Percentiles rank a stretch among this genome's conserved stretches.
phyloP scores from a whole-genome alignment of 2,329 filamentous ascomycete genomes.

The Talaromyces albobiverticillius region DNA sequence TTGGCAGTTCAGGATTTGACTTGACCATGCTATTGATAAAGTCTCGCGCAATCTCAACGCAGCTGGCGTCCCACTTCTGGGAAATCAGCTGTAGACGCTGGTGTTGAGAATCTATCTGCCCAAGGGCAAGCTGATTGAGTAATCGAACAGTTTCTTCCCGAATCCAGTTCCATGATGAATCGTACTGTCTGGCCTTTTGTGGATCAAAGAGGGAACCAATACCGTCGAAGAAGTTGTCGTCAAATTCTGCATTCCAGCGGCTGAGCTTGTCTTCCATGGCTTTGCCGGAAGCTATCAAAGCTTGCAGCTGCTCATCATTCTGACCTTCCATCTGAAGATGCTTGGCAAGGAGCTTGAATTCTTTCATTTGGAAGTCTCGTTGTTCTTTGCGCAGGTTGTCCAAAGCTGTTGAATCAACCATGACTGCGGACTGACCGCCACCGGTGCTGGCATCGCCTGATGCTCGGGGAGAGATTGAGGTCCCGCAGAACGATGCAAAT shows the following conservation, averaged over 20 bases:
- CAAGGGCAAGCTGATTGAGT: constrained; percentile 99
- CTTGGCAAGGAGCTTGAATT: constrained; percentile 57
- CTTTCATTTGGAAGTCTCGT: neutral
- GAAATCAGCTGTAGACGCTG: constrained; percentile 66
- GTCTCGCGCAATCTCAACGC: constrained; percentile 1
- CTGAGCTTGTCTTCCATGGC: constrained; percentile 90
- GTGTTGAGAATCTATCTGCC: constrained; percentile 85
- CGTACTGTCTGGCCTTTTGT: constrained; percentile 92
- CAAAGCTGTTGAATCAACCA: neutral
- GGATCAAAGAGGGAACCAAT: constrained; percentile 92
- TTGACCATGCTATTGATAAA: neutral
- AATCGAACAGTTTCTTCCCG: constrained; percentile 95
- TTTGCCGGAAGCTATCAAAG: constrained; percentile 77
- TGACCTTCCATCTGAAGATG: constrained; percentile 97
- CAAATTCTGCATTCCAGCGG: constrained; percentile 91
- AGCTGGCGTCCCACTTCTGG: neutral
- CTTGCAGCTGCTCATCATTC: constrained; percentile 74
- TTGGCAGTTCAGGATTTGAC: neutral
- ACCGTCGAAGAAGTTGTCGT: constrained; percentile 90
- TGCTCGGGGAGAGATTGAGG: neutral
- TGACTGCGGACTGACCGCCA: neutral
- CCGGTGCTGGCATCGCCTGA: neutral
- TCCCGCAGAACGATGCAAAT: constrained; percentile 77
- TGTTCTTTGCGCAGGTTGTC: neutral
- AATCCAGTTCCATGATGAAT: constrained; percentile 99